Base-by-base conservation (phyloP, 1,284 basidiomycete species). In the Leccinum pallidistipes region DNA sequence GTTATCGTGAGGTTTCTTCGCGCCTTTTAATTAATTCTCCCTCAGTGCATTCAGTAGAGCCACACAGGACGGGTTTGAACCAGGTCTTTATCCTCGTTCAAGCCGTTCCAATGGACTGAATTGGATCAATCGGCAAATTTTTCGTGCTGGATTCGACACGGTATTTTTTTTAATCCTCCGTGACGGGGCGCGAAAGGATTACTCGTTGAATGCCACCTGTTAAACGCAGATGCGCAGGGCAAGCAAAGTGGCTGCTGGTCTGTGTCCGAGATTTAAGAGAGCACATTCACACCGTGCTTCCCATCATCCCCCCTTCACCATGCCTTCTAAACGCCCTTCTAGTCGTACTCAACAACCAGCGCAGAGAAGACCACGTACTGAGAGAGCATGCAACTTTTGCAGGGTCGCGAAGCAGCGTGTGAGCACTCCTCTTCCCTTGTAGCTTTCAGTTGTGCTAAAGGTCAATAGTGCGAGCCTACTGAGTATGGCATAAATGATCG, bases 1-100 rank as follows among this genome's bases (percentile, higher is more conserved):
- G 57, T 64, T 63, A 73, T 70, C 70, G 60, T 65, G 70, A 72
- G 73, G 70, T 64, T 71, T 66, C 69, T 69, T 50, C 55, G 65
- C 70, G 60, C 59, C 60, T 57, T 64, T 72, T 72, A 63, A 72
- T 72, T 72, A 72, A 72, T 72, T 67, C 38, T 59, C 24, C 61
- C 62, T 40, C 49, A 53, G 43, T 55, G 51, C 52, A 66, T 64
- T 64, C 58, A 64, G 60, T 61, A 52, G 61, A 58, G 45, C 27
- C 52, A 59, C 64, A 60, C 63, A 56, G 55, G 64, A 31, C 54
- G 49, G 57, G 61, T 58, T 55, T 60, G 52, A 61, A 36, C 51
- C 53, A 55, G 31, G 47, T 59, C 51, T 62, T 57, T 53, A 59
- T 57, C 69, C 61, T 62, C 60, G 18, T 58, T 65, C 62, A 34